phyloP scores from a whole-genome alignment of 2,329 filamentous ascomycete species.

The Biscogniauxia sp. region DNA sequence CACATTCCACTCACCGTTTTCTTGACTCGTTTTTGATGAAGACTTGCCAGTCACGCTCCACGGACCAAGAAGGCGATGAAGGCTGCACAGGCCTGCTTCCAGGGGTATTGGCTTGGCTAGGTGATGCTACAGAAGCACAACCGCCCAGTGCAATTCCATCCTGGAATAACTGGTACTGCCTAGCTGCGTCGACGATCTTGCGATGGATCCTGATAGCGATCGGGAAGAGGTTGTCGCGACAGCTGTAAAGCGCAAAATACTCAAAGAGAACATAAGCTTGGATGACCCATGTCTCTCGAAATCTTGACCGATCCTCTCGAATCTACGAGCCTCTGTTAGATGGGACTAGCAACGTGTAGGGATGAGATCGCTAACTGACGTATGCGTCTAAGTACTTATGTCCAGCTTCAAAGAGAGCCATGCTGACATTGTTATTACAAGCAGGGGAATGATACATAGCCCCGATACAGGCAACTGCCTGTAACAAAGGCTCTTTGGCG shows the following conservation, averaged over 20 bases:
- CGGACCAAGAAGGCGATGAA: constrained; percentile 19
- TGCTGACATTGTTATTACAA: constrained; percentile 7
- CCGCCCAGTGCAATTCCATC: background rate
- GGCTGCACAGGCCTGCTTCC: too few species aligned
- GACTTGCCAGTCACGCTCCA: constrained; percentile 42
- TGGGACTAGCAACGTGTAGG: too few species aligned
- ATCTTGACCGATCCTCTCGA: background rate
- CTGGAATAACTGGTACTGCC: constrained; percentile 7
- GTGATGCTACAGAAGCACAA: constrained; percentile 1
- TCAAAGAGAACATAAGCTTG: constrained; percentile 10
- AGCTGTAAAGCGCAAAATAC: constrained; percentile 11
- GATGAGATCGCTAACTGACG: background rate
- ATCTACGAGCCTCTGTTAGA: too few species aligned
- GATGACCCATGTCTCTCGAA: constrained; percentile 9
- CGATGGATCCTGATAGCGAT: constrained; percentile 8
- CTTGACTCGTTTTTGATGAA: constrained; percentile 41
- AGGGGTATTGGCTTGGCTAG: background rate
- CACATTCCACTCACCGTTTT: constrained; percentile 18
- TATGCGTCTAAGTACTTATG: constrained; percentile 7
- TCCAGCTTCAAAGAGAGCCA: constrained; percentile 10
- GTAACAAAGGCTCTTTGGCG: constrained; percentile 8
- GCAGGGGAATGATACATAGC: constrained; percentile 8
- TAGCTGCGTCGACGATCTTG: constrained; percentile 7
- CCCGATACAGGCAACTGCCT: constrained; percentile 11
- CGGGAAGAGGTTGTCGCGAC: constrained; percentile 7